Base-by-base conservation (phyloP, 164 flowering plant genomes). In the Stephania japonica region DNA sequence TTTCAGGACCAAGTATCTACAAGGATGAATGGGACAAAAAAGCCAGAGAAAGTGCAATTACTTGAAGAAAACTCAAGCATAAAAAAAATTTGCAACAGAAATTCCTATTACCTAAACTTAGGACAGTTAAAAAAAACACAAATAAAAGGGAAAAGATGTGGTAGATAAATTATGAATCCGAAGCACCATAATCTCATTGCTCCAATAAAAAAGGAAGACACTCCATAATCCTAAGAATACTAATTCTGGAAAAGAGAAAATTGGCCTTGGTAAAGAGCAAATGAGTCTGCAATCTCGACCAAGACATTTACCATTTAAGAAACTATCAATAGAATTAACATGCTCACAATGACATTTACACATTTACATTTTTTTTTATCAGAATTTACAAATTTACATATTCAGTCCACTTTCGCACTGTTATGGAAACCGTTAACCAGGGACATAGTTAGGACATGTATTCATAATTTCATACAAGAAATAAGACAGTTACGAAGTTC, bases 1-100 rank as follows among this genome's bases (percentile, higher is more conserved):
- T 90, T 68, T 89, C 88, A 42, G 95, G 83, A 65, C 96, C 93
- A 80, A 94, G 96, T 42, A 94, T 91, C 99, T 94, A 88, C 71
- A 49, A 47, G 12, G 53, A 47, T 11, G 16, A 12, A 47, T 47
- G 53, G 50, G 11, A 8, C 18, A 12, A 47, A 47, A 7, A 47
- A 56, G 23, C 63, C 21, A 56, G 7, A 14, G n/a, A 14, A 56
- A 56, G 63, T 56, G 63, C 63, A 18, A 10, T 56, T n/a, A 56
- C 7, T 61, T 41, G 44, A 11, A 11, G 38, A 69, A 10, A 69
- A 44, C 19, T 44, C 24, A 1, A 69, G 50, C 38, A 68, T n/a
- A 32, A 65, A 65, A 56, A 1, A 56, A 56, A 56, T 18, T 1
- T 16, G 56, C 1, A 49, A 49, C 56, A 49, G 56, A 10, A 10